phyloP scores from a whole-genome alignment of 768 basidiomycete genomes.

The Vishniacozyma victoriae region DNA sequence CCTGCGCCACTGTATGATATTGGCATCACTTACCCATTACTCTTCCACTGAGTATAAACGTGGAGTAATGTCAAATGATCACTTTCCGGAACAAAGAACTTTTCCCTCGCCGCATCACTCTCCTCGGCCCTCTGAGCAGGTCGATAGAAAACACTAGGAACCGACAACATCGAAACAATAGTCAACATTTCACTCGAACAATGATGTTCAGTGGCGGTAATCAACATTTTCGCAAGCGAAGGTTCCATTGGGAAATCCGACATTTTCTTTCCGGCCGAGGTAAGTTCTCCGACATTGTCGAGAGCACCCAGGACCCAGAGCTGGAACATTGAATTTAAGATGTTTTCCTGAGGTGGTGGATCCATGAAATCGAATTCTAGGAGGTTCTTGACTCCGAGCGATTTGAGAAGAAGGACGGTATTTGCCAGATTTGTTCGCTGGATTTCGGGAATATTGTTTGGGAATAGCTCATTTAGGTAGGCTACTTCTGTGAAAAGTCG shows the following conservation, averaged over 20 bases:
- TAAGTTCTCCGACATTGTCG: slow-evolving; percentile 95
- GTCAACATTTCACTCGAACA: slow-evolving; percentile 96
- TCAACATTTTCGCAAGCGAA: slow-evolving; percentile 98
- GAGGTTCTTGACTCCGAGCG: slow-evolving; percentile 91
- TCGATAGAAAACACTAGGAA: slow-evolving; percentile 94
- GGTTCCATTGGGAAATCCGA: slow-evolving; percentile 99
- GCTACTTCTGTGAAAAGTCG: slow-evolving; percentile 97
- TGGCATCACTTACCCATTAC: slow-evolving; percentile 63
- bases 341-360: slow-evolving; percentile 98
- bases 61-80: slow-evolving; percentile 93
- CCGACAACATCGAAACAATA: slow-evolving; percentile 97
- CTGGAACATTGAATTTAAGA: slow-evolving; percentile 98
- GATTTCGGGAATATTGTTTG: slow-evolving; percentile 95
- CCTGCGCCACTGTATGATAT: neutral
- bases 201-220: slow-evolving; percentile 84
- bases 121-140: slow-evolving; percentile 97
- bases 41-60: slow-evolving; percentile 98
- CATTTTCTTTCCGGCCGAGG: slow-evolving; percentile 88
- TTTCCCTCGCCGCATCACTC: slow-evolving; percentile 92
- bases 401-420: slow-evolving; percentile 88
- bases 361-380: slow-evolving; percentile 99
- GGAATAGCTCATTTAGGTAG: slow-evolving; percentile 88
- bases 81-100: slow-evolving; percentile 97
- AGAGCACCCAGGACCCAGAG: slow-evolving; percentile 97
- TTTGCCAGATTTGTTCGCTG: slow-evolving; percentile 97